These are phyloP conservation scores for Cadophora malorum DNA, from an alignment of 2,329 filamentous ascomycete species.

Conservation along the genomic window DNA sequence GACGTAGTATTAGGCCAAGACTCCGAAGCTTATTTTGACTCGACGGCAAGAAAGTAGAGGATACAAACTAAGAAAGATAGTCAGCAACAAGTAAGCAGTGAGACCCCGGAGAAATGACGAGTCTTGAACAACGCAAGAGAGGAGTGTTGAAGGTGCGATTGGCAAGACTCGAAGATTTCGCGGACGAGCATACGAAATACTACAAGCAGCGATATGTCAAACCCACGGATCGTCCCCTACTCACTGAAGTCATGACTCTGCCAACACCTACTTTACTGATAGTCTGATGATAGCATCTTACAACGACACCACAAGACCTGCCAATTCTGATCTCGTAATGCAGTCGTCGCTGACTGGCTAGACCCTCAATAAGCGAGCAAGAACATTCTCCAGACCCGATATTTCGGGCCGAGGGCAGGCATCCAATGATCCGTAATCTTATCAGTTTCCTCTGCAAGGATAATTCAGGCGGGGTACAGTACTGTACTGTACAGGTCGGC, in stretches of 20 bases:
- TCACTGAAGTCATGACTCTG: background rate
- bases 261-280: background rate
- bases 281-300: conserved; percentile 7
- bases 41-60: too few species aligned
- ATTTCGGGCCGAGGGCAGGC: background rate
- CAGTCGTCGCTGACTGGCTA: background rate
- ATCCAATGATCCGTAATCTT: background rate
- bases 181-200: too few species aligned
- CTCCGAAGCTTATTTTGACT: background rate
- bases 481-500: background rate
- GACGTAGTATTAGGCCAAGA: background rate
- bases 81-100: too few species aligned
- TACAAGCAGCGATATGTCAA: too few species aligned
- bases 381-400: background rate
- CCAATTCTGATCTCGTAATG: conserved; percentile 12
- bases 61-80: too few species aligned
- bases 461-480: background rate
- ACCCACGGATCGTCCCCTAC: too few species aligned
- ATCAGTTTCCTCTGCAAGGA: conserved; percentile 7
- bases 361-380: conserved; percentile 2
- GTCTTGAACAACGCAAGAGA: too few species aligned
- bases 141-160: too few species aligned
- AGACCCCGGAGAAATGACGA: too few species aligned
- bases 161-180: too few species aligned
- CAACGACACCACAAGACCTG: background rate